Percentiles rank a stretch among this genome's conserved stretches.
Conservation (phyloP, 2,329 filamentous ascomycete species). For the Cercospora berteroae region DNA sequence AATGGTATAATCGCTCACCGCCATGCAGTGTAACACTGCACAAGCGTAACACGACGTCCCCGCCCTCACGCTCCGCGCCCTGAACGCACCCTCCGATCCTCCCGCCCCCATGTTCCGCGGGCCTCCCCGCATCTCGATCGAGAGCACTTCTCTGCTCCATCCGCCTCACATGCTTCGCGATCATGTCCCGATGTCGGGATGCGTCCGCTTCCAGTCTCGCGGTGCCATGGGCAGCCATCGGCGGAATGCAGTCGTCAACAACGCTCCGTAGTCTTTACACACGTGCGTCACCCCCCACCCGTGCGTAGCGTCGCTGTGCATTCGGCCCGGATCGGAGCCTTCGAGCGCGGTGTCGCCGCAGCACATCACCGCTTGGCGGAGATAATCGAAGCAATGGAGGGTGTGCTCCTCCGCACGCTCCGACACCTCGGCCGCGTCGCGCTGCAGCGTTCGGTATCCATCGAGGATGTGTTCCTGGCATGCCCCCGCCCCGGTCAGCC, state of each 20-base stretch:
- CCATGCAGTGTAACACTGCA: no score
- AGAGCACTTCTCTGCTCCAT: no score
- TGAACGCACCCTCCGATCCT: no score
- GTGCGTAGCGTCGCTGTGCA: not conserved
- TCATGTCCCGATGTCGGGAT: not conserved
- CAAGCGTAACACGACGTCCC: no score
- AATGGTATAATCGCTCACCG: no score
- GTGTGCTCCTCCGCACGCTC: not conserved
- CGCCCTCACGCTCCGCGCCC: no score
- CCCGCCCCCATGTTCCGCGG: no score
- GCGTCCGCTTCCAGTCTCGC: not conserved
- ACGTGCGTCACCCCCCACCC: not conserved
- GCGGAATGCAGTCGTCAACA: not conserved
- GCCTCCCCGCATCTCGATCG: no score
- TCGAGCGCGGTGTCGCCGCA: not conserved
- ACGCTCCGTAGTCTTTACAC: not conserved
- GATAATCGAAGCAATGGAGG: not conserved
- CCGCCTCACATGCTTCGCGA: no score
- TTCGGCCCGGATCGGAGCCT: not conserved
- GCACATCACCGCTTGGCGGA: not conserved
- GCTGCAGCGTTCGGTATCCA: not conserved
- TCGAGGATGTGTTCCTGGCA: not conserved
- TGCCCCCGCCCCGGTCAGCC: no score
- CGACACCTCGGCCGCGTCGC: not conserved
- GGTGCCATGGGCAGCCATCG: not conserved